Conservation (phyloP, 805 yeast genomes). For the Wickerhamiella allomyrinae region DNA sequence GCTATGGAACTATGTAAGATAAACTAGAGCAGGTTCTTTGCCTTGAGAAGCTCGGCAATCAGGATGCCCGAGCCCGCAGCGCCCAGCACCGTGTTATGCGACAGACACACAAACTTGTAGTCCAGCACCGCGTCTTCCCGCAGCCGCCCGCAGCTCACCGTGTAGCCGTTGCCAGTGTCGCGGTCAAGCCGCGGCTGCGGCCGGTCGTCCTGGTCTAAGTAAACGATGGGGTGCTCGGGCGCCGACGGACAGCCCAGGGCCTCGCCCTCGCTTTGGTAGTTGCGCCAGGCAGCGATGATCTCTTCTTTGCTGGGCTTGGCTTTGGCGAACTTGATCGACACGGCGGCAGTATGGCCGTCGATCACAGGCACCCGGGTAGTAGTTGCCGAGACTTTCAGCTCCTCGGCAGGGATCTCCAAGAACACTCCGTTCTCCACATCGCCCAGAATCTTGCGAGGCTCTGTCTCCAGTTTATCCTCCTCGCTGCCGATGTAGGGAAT, state of each 20-base stretch:
- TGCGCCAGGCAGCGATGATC: conserved; percentile 52
- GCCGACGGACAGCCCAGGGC: conserved; percentile 77
- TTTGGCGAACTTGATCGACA: conserved; percentile 67
- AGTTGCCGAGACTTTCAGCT: conserved; percentile 82
- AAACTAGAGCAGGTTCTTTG: conserved; percentile 53
- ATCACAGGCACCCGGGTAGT: conserved; percentile 94
- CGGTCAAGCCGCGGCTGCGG: conserved; percentile 98
- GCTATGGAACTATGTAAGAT: too few relatives aligned
- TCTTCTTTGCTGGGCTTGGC: conserved; percentile 75
- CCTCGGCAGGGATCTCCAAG: conserved; percentile 31
- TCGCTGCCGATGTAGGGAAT: conserved; percentile 93
- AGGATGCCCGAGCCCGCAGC: conserved; percentile 98
- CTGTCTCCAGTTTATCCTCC: conserved; percentile 98
- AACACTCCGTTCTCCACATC: conserved; percentile 28
- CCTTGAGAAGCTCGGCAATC: conserved; percentile 79
- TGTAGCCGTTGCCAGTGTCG: conserved; percentile 85
- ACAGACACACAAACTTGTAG: conserved; percentile 89
- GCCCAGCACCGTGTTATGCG: conserved; percentile 94
- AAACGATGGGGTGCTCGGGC: conserved; percentile 83
- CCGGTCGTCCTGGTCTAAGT: conserved; percentile 78
- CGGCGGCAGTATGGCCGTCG: conserved; percentile 96
- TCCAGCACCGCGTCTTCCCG: conserved; percentile 90
- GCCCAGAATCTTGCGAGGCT: conserved; percentile 89
- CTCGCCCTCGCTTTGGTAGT: conserved; percentile 73
- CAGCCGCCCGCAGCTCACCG: conserved; percentile 87